Evolutionary conservation across 495 filamentous ascomycete species (phyloP), one percentile per base, ranked within the genome.

Genomic region (Chaetomium fimeti): DNA sequence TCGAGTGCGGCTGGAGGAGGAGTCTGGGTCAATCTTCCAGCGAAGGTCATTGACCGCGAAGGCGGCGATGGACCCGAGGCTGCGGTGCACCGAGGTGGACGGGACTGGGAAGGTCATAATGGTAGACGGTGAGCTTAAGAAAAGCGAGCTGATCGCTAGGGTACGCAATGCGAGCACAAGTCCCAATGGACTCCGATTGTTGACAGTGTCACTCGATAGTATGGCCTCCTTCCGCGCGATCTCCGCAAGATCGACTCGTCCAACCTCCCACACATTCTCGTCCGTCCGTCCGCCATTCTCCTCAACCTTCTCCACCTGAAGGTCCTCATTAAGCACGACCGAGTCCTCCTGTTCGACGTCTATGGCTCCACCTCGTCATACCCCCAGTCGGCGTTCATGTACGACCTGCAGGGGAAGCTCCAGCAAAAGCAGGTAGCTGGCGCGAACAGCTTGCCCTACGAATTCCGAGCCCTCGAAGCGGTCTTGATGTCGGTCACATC

Each of bases 201-300:
- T 64, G 38, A 60, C 54, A 8, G 42, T 36, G 47, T 53, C n/a
- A 18, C 32, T 43, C 42, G 28, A 36, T 13, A 97, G 92, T 97
- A 97, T 72, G 94, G 94, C 43, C 86, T 98, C 28, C 86, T 97
- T 15, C 93, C 95, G 58, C 93, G 94, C 54, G 94, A 98, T 81
- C 83, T 98, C 9, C 90, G 94, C 69, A 98, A 98, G 74, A 97
- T 98, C 69, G 94, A 97, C 72, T 96, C 92, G n/a, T 96, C 91
- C 57, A 89, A 96, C 66, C 85, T 98, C n/a, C 94, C 94, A 6
- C 91, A 97, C 67, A 98, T 98, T 56, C 87, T 98, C 59, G 88
- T 98, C 61, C 93, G 94, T 55, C 92, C 92, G 29, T 92, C 89
- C 45, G 92, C 94, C 12, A 98, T 98, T 63, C 82, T 98, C 0